phyloP scores from a whole-genome alignment of 2,329 filamentous ascomycete genomes.

The Aureobasidium sp. region DNA sequence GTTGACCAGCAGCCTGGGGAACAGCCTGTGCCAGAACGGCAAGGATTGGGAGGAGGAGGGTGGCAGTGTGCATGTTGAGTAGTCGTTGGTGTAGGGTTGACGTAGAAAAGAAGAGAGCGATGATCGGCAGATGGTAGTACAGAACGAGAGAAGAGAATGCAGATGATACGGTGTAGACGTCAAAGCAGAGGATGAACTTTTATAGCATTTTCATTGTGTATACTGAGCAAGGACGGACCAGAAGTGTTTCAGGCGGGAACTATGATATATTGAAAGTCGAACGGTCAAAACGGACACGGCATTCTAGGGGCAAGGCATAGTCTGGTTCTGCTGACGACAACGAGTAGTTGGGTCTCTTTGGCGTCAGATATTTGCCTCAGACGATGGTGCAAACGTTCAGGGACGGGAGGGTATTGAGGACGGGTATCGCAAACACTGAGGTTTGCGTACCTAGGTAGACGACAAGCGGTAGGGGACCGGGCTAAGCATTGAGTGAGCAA shows the following conservation, averaged over 20 bases:
- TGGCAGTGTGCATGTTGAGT: slow-evolving; percentile 1
- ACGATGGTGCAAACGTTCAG: no score
- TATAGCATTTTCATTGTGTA: not conserved
- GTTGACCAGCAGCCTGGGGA: not conserved
- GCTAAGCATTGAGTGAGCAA: not conserved
- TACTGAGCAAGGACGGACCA: not conserved
- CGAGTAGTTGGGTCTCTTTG: no score
- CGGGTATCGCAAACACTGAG: not conserved
- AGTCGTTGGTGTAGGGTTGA: not conserved
- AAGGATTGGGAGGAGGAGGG: slow-evolving; percentile 4
- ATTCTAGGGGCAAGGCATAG: no score
- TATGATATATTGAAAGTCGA: not conserved
- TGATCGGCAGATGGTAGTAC: not conserved
- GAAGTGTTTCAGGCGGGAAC: not conserved
- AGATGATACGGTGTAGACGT: not conserved
- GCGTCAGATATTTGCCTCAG: no score
- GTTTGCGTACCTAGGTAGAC: not conserved
- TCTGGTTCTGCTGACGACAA: not conserved
- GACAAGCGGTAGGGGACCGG: not conserved
- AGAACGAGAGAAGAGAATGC: not conserved
- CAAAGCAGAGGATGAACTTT: not conserved
- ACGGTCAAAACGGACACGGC: not conserved
- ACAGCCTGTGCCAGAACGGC: slow-evolving; percentile 8
- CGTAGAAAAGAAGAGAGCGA: not conserved
- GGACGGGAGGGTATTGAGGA: no score